Evolutionary conservation across 495 filamentous ascomycete species (phyloP).

Genomic region (Talaromyces wortmannii): DNA sequence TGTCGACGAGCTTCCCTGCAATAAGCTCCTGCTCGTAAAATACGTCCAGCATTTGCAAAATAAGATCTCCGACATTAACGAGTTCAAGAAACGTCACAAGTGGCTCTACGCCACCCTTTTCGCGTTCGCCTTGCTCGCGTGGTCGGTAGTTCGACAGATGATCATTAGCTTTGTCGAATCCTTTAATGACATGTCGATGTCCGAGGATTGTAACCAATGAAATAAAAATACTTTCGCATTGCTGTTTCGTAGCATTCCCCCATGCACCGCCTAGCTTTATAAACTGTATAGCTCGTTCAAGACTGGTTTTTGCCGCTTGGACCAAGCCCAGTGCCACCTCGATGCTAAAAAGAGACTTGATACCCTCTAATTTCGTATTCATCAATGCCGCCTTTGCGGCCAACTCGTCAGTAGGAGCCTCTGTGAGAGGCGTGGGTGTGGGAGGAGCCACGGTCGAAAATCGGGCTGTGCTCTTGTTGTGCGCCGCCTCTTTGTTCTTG

Average conservation of each 20-base stretch:
- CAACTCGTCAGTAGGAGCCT: constrained; percentile 81
- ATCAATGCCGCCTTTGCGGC: constrained; percentile 96
- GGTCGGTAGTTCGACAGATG: constrained; percentile 91
- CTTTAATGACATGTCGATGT: constrained; percentile 76
- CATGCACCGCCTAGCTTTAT: constrained; percentile 69
- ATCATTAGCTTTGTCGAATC: constrained; percentile 86
- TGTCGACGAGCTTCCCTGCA: constrained; percentile 72
- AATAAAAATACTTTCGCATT: constrained; percentile 89
- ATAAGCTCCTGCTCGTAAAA: constrained; percentile 96
- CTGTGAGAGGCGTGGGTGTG: constrained; percentile 41
- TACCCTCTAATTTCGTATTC: constrained; percentile 88
- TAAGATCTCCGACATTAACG: constrained; percentile 96
- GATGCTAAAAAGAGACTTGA: constrained; percentile 89
- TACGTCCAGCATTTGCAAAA: constrained; percentile 98
- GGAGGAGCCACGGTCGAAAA: constrained; percentile 41
- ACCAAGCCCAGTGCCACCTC: constrained; percentile 88
- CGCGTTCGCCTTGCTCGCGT: constrained; percentile 71
- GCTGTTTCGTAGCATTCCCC: constrained; percentile 77
- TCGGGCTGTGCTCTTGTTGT: constrained; percentile 42
- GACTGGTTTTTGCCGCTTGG: constrained; percentile 80
- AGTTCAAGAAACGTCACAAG: constrained; percentile 95
- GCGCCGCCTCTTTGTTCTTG: constrained; percentile 19
- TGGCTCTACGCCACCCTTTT: constrained; percentile 69
- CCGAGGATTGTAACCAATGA: constrained; percentile 76
- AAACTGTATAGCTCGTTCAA: constrained; percentile 82